Conservation (phyloP, 116 monocot genomes). For the Zostera marina region DNA sequence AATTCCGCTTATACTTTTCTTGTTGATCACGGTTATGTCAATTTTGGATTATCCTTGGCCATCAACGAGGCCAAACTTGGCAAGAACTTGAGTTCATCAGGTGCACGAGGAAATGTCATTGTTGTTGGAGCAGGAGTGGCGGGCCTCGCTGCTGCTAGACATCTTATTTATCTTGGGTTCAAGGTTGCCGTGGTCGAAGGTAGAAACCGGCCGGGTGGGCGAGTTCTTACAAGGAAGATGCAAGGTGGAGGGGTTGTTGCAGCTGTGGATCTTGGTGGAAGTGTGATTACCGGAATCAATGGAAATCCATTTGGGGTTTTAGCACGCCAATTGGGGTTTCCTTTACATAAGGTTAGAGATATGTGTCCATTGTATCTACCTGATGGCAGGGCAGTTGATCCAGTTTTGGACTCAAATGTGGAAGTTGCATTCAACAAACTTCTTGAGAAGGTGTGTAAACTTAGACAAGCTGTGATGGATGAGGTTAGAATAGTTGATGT, state of each 20-base stretch:
- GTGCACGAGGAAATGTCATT: constrained; percentile 17
- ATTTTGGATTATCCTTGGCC: constrained; percentile 53
- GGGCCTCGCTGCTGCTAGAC: constrained; percentile 57
- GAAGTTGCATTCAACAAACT: constrained; percentile 74
- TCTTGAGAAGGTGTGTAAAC: constrained; percentile 81
- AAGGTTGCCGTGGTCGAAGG: constrained; percentile 64
- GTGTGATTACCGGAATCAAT: constrained; percentile 88
- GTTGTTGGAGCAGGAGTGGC: constrained; percentile 73
- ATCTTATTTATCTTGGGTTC: constrained; percentile 49
- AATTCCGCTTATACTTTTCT: constrained; percentile 55
- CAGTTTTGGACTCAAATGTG: constrained; percentile 39
- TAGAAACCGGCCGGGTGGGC: constrained; percentile 60
- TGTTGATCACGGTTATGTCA: constrained; percentile 54
- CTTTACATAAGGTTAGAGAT: constrained; percentile 88
- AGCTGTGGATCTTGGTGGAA: constrained; percentile 76
- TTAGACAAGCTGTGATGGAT: constrained; percentile 49
- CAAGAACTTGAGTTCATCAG: constrained; percentile 2
- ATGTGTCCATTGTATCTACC: constrained; percentile 82
- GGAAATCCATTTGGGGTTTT: constrained; percentile 80
- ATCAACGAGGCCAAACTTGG: constrained; percentile 14
- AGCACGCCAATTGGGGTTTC: constrained; percentile 70
- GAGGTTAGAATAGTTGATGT: constrained; percentile 52
- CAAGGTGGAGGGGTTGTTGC: constrained; percentile 18
- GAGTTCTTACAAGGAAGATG: constrained; percentile 65
- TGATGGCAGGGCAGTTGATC: constrained; percentile 57